A percentile compares a stretch with the other conserved stretches of the same genome.
These are phyloP conservation scores for Achaetomiella virescens DNA, from an alignment of 495 filamentous ascomycete genomes.

Conservation along the genomic window DNA sequence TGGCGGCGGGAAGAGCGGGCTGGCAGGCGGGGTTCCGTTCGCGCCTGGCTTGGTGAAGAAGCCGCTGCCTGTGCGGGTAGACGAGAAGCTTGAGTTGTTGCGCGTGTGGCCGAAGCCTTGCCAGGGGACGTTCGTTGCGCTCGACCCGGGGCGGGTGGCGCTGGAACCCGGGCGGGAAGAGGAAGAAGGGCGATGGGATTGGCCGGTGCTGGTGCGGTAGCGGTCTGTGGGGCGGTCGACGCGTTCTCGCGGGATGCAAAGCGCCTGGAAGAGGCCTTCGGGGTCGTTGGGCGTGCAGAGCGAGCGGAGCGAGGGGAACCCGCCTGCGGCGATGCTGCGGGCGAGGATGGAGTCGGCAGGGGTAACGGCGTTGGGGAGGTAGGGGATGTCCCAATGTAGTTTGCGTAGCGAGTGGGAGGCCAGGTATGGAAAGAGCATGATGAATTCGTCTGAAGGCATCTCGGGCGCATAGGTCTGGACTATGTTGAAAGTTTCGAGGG, in stretches of 20 bases:
- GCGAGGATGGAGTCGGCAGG: constrained; percentile 66
- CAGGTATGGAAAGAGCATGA: constrained; percentile 62
- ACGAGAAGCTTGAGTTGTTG: constrained; percentile 10
- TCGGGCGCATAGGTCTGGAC: constrained; percentile 60
- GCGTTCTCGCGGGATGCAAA: constrained; percentile 53
- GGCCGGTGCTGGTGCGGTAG: constrained; percentile 25
- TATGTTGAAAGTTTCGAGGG: constrained; percentile 61
- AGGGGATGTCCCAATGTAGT: constrained; percentile 77
- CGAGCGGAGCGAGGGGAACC: constrained; percentile 63
- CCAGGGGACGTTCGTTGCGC: not conserved
- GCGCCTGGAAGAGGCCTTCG: constrained; percentile 62
- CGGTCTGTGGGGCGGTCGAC: constrained; percentile 33
- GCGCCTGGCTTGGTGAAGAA: not conserved
- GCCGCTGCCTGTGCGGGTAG: constrained; percentile 3
- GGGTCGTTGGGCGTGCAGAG: constrained; percentile 71
- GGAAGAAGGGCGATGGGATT: constrained; percentile 18
- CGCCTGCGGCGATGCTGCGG: constrained; percentile 58
- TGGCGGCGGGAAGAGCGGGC: not conserved
- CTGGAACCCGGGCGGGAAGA: not conserved
- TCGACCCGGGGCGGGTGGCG: not conserved
- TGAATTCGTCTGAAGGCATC: constrained; percentile 52
- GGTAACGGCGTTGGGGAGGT: constrained; percentile 34
- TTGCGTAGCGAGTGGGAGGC: constrained; percentile 59
- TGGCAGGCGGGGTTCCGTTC: too few relatives aligned
- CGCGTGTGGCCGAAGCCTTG: constrained; percentile 7